phyloP scores from a whole-genome alignment of 1,139 yeast genomes.

The Hanseniaspora sp. region DNA sequence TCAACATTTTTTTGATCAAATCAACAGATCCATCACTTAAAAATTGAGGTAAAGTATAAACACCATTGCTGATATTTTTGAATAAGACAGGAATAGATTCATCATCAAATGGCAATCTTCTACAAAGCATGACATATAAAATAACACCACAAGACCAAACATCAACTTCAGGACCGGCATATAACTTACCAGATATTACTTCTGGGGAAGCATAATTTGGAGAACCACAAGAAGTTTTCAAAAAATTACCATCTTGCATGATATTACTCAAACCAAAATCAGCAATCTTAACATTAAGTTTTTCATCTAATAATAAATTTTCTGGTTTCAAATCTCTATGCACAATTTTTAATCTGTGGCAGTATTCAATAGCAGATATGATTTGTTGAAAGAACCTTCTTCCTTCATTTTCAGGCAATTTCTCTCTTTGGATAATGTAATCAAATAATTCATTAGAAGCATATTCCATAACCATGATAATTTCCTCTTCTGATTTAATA shows the following conservation, averaged over 20 bases:
- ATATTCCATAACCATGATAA: constrained; percentile 93
- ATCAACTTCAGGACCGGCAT: constrained; percentile 98
- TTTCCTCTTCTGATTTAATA: constrained; percentile 89
- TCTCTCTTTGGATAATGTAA: constrained; percentile 88
- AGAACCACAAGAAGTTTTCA: constrained; percentile 92
- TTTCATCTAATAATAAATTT: constrained; percentile 79
- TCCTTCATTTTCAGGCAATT: constrained; percentile 90
- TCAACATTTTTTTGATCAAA: constrained; percentile 81
- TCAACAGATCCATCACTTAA: constrained; percentile 80
- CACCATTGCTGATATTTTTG: constrained; percentile 90
- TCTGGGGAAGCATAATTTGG: constrained; percentile 99
- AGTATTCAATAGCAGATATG: constrained; percentile 94
- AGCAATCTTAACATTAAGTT: constrained; percentile 87
- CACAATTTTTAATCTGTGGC: constrained; percentile 95
- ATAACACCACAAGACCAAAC: constrained; percentile 99
- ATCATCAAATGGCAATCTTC: constrained; percentile 94
- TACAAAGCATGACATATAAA: constrained; percentile 90
- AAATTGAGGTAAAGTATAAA: constrained; percentile 83
- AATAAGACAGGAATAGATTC: constrained; percentile 93
- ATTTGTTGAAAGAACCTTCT: constrained; percentile 94
- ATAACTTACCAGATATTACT: constrained; percentile 87
- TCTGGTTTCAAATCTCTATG: constrained; percentile 95
- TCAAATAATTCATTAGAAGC: constrained; percentile 96
- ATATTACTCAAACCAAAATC: constrained; percentile 89
- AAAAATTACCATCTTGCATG: constrained; percentile 95